Evolutionary conservation across 2,329 filamentous ascomycete species (phyloP).

Genomic region (Fusarium illudens): DNA sequence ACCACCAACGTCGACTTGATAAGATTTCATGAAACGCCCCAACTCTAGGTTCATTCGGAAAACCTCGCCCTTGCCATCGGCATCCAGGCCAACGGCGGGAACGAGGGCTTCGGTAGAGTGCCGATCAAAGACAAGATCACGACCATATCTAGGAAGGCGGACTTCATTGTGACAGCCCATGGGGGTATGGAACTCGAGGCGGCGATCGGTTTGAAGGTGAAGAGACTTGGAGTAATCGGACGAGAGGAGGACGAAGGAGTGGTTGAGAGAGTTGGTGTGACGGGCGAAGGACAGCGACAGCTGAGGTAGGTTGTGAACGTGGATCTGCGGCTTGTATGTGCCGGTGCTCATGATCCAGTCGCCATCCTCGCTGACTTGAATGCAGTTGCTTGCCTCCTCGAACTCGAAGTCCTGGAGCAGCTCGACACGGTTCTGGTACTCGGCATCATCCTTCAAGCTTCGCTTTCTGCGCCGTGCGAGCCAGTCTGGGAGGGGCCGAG

Average conservation of each 20-base stretch:
- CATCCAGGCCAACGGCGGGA: slow-evolving; percentile 86
- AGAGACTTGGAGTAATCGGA: slow-evolving; percentile 93
- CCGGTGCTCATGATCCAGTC: slow-evolving; percentile 98
- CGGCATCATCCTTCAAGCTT: slow-evolving; percentile 89
- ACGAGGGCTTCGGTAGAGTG: slow-evolving; percentile 85
- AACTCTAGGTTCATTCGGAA: slow-evolving; percentile 92
- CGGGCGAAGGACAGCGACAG: slow-evolving; percentile 92
- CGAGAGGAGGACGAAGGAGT: slow-evolving; percentile 88
- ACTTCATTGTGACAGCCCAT: slow-evolving; percentile 87
- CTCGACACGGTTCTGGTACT: slow-evolving; percentile 93
- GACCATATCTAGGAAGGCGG: slow-evolving; percentile 90
- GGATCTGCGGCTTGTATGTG: slow-evolving; percentile 75
- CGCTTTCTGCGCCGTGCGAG: slow-evolving; percentile 88
- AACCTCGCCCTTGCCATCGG: slow-evolving; percentile 87
- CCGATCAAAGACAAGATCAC: slow-evolving; percentile 86
- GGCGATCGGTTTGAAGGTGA: slow-evolving; percentile 90
- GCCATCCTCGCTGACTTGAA: slow-evolving; percentile 91
- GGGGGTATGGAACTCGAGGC: slow-evolving; percentile 91
- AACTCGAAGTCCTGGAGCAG: slow-evolving; percentile 98
- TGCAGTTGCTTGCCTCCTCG: slow-evolving; percentile 90
- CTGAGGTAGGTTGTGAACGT: slow-evolving; percentile 94
- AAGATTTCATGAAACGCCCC: slow-evolving; percentile 93
- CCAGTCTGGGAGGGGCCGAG: slow-evolving; percentile 93
- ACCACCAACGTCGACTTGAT: slow-evolving; percentile 87
- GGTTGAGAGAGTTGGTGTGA: slow-evolving; percentile 91